These are phyloP conservation scores for Podaxis sp. DNA, from an alignment of 768 basidiomycete genomes.

Conservation along the genomic window DNA sequence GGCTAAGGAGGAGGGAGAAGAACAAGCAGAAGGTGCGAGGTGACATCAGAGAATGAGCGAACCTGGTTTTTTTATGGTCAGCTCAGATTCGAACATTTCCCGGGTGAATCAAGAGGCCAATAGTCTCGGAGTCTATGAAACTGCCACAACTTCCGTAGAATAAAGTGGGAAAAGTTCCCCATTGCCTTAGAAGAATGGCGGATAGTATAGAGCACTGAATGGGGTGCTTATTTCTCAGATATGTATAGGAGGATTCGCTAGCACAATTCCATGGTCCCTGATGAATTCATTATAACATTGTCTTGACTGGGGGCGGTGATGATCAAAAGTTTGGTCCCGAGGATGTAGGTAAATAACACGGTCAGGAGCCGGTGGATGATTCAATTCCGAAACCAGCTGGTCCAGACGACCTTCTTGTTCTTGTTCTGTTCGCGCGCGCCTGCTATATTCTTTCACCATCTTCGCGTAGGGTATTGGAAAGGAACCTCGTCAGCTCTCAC, in stretches of 20 bases:
- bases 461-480: neutral
- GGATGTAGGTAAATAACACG: constrained; percentile 30
- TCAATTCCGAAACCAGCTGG: constrained; percentile 3
- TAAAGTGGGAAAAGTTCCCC: neutral
- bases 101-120: neutral
- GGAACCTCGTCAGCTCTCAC: neutral
- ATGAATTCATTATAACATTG: no score
- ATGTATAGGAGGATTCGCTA: no score
- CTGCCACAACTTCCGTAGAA: neutral
- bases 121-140: neutral
- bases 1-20: neutral
- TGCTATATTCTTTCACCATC: constrained; percentile 3
- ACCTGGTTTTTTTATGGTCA: neutral
- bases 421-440: constrained; percentile 8
- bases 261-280: neutral
- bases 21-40: neutral
- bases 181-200: neutral
- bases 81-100: neutral
- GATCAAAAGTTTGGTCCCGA: neutral
- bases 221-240: no score
- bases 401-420: constrained; percentile 5
- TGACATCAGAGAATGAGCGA: neutral
- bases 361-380: constrained; percentile 26
- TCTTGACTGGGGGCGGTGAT: no score
- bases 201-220: neutral